Percentiles rank a stretch among this genome's conserved stretches.
Conservation (phyloP, 805 yeast genomes). For the Wickerhamomyces mucosus region DNA sequence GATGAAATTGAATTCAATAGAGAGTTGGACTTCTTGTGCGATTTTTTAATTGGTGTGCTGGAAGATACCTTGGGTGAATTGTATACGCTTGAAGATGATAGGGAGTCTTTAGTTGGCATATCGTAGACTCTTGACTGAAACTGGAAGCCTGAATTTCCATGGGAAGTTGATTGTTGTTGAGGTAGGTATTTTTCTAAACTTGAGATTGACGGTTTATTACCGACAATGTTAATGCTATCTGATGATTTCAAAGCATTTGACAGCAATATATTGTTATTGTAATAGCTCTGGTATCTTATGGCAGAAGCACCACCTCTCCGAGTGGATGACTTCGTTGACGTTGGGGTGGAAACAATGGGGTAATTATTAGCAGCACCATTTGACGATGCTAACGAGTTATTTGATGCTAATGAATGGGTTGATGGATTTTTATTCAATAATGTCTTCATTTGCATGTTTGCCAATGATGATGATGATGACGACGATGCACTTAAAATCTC, state of each 20-base stretch:
- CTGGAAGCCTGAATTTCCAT: conserved; percentile 19
- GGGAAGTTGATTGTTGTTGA: too few species aligned
- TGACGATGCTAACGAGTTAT: too few species aligned
- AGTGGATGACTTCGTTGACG: conserved; percentile 13
- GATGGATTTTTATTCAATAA: conserved; percentile 14
- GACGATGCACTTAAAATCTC: conserved; percentile 12
- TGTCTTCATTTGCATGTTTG: too few species aligned
- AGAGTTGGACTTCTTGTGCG: conserved; percentile 18
- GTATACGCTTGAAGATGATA: not conserved
- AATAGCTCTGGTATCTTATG: conserved; percentile 39
- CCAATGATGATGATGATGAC: conserved; percentile 5
- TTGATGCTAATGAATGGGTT: conserved; percentile 11
- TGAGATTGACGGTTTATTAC: conserved; percentile 13
- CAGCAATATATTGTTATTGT: conserved; percentile 34
- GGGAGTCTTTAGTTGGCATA: conserved; percentile 19
- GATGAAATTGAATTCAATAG: conserved; percentile 10
- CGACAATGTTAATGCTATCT: conserved; percentile 23
- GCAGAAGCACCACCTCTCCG: conserved; percentile 32
- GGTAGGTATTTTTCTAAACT: conserved; percentile 15
- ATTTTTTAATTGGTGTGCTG: conserved; percentile 1
- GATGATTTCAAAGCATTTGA: conserved; percentile 35
- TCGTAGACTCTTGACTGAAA: conserved; percentile 30
- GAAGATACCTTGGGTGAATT: conserved; percentile 3
- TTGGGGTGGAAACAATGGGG: conserved; percentile 19
- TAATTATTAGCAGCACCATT: conserved; percentile 3